Percentiles rank a stretch among this genome's conserved stretches.
Conservation (phyloP, 352 stramenopile genomes). For the Pythium biforme region DNA sequence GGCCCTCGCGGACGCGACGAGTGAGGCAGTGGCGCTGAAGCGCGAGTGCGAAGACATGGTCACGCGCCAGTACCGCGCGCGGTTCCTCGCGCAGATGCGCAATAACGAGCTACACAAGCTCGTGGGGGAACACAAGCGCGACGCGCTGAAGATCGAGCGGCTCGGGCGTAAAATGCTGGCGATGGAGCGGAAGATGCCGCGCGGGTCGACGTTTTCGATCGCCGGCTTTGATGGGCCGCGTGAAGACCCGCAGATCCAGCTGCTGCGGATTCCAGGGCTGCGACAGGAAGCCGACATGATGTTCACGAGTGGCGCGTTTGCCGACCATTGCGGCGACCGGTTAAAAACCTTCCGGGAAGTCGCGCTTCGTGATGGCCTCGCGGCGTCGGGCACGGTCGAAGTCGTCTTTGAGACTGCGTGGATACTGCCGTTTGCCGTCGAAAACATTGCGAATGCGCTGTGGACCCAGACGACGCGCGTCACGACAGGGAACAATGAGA, state of each 20-base stretch:
- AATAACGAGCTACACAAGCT: constrained; percentile 1
- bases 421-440: constrained; percentile 7
- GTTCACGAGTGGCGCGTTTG: neutral
- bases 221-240: neutral
- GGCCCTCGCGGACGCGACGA: neutral
- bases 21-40: neutral
- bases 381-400: neutral
- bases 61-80: neutral
- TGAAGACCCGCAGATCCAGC: neutral
- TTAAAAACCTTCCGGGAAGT: constrained; percentile 8
- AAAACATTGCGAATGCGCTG: constrained; percentile 5
- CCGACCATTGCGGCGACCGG: neutral
- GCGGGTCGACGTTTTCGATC: neutral
- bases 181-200: neutral
- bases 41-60: constrained; percentile 3
- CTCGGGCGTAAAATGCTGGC: neutral
- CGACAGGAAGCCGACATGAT: neutral
- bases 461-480: constrained; percentile 7
- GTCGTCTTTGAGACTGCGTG: constrained; percentile 12
- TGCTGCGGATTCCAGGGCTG: neutral
- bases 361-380: neutral
- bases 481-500: neutral
- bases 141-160: neutral
- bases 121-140: neutral
- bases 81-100: neutral